Conservation (phyloP, 768 basidiomycete genomes). For the Boletus rubescentipes region DNA sequence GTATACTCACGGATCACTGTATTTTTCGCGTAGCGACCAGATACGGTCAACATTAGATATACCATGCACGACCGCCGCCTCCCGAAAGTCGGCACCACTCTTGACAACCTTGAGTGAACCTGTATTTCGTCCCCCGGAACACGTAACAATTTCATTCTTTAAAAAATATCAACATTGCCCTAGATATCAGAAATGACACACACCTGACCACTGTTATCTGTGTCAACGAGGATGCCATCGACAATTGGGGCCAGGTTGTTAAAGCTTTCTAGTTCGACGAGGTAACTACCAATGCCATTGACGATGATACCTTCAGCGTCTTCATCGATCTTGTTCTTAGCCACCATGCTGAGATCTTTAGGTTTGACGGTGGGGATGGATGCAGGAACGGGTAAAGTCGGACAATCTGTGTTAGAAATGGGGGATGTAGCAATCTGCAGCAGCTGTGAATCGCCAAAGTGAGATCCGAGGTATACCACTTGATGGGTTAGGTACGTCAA, state of each 20-base stretch:
- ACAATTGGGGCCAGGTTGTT: conserved; percentile 82
- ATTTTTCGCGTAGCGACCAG: conserved; percentile 57
- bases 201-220: conserved; percentile 70
- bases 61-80: conserved; percentile 57
- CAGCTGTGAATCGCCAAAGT: conserved; percentile 78
- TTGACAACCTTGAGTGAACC: conserved; percentile 78
- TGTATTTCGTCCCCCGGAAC: conserved; percentile 76
- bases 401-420: conserved; percentile 36
- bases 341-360: conserved; percentile 37
- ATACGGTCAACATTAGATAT: conserved; percentile 55
- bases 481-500: conserved; percentile 73
- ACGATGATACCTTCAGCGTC: conserved; percentile 47
- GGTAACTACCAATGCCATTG: conserved; percentile 50
- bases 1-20: conserved; percentile 48
- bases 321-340: conserved; percentile 33
- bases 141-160: conserved; percentile 80
- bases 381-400: conserved; percentile 52
- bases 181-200: conserved; percentile 10
- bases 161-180: background rate
- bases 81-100: conserved; percentile 79
- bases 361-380: conserved; percentile 45
- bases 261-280: conserved; percentile 62
- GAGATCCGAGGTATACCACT: conserved; percentile 76
- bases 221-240: conserved; percentile 76
- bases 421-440: conserved; percentile 55